Base-by-base conservation (phyloP, 2,329 filamentous ascomycete genomes). In the Knoxdaviesia proteae region DNA sequence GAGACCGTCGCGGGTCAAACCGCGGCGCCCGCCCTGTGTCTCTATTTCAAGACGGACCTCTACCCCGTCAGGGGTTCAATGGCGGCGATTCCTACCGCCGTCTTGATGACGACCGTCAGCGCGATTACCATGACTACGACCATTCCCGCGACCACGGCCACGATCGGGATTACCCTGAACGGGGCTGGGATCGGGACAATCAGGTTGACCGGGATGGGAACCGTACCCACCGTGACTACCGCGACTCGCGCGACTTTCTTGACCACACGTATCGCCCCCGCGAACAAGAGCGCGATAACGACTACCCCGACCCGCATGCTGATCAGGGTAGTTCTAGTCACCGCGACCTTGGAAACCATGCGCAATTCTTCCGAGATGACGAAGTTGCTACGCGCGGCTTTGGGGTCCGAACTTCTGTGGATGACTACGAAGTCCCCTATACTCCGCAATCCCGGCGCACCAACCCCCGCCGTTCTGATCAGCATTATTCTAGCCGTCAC, bases 11-110 rank as follows among this genome's bases (percentile, higher is more conserved):
- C 31, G 37, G 36, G 11, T 45, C 43, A 6, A 45, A 42, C 36
- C 40, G 56, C 36, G 53, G 57, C 5, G 45, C 61, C 32, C 61
- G 67, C 6, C 69, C 63, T 39, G 60, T 70, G 3, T 71, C 69
- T 1, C 56, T 73, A 8, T 68, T 69, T 42, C 67, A 72, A 47
- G 71, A 76, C 20, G 20, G 36, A 53, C 58, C 0, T 54, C 60
- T 10, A 56, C 61, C 6, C 60, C 63, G 6, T 56, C 60, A 20
- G 20, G 20, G 20, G 10, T 53, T 56, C 6, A 63, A 67, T 41
- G 56, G 61, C 6, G 67, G 71, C 36, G 64, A 71, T 4, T 61
- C 61, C 43, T 63, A 69, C 48, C 63, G 65, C 31, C 57, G 57
- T 30, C 64, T 62, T 31, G 67, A 71, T 5, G 65, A 71, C 32